phyloP scores from a whole-genome alignment of 345 rosid species.

The Aquilaria malaccensis region DNA sequence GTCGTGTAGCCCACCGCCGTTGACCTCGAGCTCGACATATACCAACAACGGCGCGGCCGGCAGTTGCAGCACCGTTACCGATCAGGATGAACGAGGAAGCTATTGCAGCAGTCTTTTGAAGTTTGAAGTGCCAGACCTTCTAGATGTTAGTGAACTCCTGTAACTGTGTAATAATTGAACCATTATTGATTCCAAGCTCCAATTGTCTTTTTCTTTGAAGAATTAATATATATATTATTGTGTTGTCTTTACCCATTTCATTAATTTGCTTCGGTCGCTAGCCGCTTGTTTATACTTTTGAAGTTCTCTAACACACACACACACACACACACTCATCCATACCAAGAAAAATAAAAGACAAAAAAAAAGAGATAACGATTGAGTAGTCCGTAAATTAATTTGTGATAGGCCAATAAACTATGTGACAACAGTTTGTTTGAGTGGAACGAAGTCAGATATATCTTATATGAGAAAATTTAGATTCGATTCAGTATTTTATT shows the following conservation, averaged over 20 bases:
- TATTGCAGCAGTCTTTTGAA: conserved; percentile 51
- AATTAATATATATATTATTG: not conserved
- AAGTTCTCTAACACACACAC: no score
- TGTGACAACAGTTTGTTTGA: no score
- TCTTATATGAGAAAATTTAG: no score
- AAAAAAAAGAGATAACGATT: no score
- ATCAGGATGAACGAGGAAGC: conserved; percentile 80
- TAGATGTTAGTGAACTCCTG: conserved; percentile 55
- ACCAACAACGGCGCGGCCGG: conserved; percentile 20
- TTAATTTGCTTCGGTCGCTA: not conserved
- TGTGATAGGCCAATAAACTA: no score
- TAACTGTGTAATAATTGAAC: conserved; percentile 10
- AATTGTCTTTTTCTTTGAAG: conserved; percentile 1
- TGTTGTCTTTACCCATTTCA: conserved; percentile 10
- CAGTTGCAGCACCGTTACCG: conserved; percentile 12
- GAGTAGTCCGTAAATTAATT: no score
- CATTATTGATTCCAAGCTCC: not conserved
- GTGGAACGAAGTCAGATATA: no score
- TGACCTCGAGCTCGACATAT: conserved; percentile 56
- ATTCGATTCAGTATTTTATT: no score
- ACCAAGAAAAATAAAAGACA: no score
- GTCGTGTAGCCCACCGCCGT: conserved; percentile 52
- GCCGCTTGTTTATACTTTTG: no score
- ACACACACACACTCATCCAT: no score
- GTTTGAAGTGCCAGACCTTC: conserved; percentile 53